Conservation (phyloP, 2,329 filamentous ascomycete genomes). For the Hypoxylon sp. region DNA sequence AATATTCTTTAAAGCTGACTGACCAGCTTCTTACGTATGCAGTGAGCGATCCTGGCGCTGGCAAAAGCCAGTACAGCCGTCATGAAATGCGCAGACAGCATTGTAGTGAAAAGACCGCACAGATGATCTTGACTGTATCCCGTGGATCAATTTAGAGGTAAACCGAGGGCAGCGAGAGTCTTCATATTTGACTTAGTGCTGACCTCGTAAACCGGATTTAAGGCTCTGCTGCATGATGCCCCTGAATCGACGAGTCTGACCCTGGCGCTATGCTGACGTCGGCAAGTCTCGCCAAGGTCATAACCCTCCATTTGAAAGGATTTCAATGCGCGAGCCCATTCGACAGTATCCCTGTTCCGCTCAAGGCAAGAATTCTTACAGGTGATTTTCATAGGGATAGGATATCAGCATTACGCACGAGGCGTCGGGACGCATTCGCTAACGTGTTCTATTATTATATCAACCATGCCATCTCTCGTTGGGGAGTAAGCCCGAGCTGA, state of each 20-base stretch:
- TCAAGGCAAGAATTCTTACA: neutral
- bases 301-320: slow-evolving; percentile 4
- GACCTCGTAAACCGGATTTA: slow-evolving; percentile 4
- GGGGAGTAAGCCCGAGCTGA: too few relatives aligned
- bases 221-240: slow-evolving; percentile 21
- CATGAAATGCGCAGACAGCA: neutral
- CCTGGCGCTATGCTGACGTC: slow-evolving; percentile 20
- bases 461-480: neutral
- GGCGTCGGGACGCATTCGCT: neutral
- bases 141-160: neutral
- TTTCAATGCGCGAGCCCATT: neutral
- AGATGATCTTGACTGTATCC: neutral
- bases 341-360: neutral
- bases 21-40: slow-evolving; percentile 16
- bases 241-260: neutral
- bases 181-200: too few relatives aligned
- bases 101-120: neutral
- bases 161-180: too few relatives aligned
- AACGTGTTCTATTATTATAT: neutral
- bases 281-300: slow-evolving; percentile 18
- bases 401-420: neutral
- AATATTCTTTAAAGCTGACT: neutral
- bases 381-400: neutral
- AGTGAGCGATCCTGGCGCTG: neutral
- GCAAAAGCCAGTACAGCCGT: neutral